Base-by-base conservation (phyloP, 208 protist genomes). In the Acanthamoeba healyi region DNA sequence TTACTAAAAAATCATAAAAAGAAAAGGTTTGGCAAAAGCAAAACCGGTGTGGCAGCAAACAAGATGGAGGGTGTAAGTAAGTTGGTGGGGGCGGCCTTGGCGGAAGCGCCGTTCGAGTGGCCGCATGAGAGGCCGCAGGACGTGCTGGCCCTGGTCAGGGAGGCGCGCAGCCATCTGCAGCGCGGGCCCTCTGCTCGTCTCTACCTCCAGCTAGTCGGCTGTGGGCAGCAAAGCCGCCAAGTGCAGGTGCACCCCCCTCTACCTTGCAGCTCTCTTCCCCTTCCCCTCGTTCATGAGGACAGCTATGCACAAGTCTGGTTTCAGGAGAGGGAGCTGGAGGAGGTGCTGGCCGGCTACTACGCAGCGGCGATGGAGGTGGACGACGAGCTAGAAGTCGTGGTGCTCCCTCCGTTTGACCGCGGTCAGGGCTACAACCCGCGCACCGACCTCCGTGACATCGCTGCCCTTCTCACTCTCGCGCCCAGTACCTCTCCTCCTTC, bases 371-470 rank as follows among this genome's bases (percentile, higher is more conserved):
- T 86, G 77, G 26, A 86, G 44, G 77, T 61, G 15, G 46, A 58
- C 44, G 77, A 86, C 77, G 77, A 58, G 24, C 4, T 86, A n/a
- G 77, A 86, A 0, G 42, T 86, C n/a, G 32, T 56, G 26, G 77
- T 86, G 77, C 42, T 86, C 19, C 29, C 77, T 3, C 77, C 77
- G n/a, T 49, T 56, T 38, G 22, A 17, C 14, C 38, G 26, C 19
- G n/a, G n/a, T n/a, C 38, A 34, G 42, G 32, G 24, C 46, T 86
- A 86, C 42, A 44, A 86, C 46, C 77, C 77, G 14, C 77, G 77
- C 77, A 58, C 77, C 26, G 77, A 86, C n/a, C 77, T 86, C 19
- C 19, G n/a, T 9, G 77, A 86, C n/a, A 49, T 86, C n/a, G 42
- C 22, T 9, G 77, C 38, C 9, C 17, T 86, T 17, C 77, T 86